phyloP scores from a whole-genome alignment of 2,329 filamentous ascomycete species.

The Atkinsonella hypoxylon region DNA sequence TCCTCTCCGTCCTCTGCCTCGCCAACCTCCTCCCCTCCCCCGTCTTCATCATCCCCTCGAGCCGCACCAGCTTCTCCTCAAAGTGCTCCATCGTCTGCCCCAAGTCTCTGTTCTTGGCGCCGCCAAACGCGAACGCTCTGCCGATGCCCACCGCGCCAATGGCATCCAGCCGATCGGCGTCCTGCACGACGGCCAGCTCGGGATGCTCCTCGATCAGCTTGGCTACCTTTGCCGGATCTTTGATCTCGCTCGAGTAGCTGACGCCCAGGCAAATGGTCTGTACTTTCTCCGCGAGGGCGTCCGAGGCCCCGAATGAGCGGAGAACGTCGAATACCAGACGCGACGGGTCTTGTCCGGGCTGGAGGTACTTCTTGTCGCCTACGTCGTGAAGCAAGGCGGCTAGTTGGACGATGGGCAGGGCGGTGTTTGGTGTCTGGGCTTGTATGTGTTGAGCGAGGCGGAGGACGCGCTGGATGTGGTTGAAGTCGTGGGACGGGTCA shows the following conservation, averaged over 20 bases:
- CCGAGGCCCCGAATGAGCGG: conserved; percentile 40
- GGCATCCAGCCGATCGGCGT: conserved; percentile 85
- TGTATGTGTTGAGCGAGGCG: conserved; percentile 59
- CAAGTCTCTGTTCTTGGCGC: conserved; percentile 48
- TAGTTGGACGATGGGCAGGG: conserved; percentile 47
- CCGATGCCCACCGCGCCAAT: conserved; percentile 79
- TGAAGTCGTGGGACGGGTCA: conserved; percentile 81
- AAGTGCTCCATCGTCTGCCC: conserved; percentile 62
- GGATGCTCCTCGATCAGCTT: conserved; percentile 53
- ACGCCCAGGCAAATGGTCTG: conserved; percentile 66
- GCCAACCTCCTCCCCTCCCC: conserved; percentile 41
- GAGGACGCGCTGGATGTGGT: conserved; percentile 70
- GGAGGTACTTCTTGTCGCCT: conserved; percentile 71
- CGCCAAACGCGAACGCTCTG: conserved; percentile 52
- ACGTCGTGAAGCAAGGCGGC: conserved; percentile 77
- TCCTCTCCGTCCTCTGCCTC: conserved; percentile 37
- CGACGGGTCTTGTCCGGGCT: conserved; percentile 41
- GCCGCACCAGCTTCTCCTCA: conserved; percentile 56
- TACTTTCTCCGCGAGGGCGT: conserved; percentile 49
- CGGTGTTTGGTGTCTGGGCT: conserved; percentile 28
- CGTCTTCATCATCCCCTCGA: conserved; percentile 57
- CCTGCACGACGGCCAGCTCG: conserved; percentile 64
- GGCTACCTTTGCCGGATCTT: conserved; percentile 48
- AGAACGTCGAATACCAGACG: conserved; percentile 46
- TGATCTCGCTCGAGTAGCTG: conserved; percentile 63